phyloP scores from a whole-genome alignment of 2,329 filamentous ascomycete species.

The Claviceps arundinis region DNA sequence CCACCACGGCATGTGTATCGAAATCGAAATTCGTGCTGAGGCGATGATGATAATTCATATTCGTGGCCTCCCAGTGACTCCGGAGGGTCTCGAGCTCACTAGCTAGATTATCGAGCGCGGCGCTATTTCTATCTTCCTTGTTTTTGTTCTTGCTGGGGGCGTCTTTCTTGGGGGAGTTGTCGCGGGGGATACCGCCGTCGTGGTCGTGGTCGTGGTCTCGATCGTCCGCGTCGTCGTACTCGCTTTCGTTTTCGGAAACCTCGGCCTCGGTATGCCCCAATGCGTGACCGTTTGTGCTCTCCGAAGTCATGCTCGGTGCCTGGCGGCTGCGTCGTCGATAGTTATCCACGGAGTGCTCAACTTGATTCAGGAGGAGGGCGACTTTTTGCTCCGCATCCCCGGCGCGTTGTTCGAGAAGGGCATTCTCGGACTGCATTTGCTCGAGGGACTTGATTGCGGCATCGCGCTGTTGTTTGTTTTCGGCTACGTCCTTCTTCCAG shows the following conservation, averaged over 20 bases:
- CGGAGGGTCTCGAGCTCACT: slow-evolving; percentile 84
- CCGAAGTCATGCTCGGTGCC: slow-evolving; percentile 29
- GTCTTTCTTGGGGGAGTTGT: neutral
- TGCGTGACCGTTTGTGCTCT: slow-evolving; percentile 21
- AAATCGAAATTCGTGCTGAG: slow-evolving; percentile 84
- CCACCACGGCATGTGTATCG: slow-evolving; percentile 33
- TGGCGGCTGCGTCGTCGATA: slow-evolving; percentile 70
- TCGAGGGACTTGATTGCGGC: slow-evolving; percentile 52
- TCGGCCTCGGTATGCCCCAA: slow-evolving; percentile 36
- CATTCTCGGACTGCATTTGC: slow-evolving; percentile 71
- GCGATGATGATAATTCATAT: slow-evolving; percentile 89
- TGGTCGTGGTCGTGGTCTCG: neutral
- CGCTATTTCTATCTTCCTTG: slow-evolving; percentile 40
- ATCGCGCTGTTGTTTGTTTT: slow-evolving; percentile 56
- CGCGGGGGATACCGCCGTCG: neutral
- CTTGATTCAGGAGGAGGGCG: slow-evolving; percentile 81
- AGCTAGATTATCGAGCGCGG: slow-evolving; percentile 78
- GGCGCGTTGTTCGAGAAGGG: slow-evolving; percentile 67
- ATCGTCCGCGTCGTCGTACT: slow-evolving; percentile 27
- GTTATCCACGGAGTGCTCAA: slow-evolving; percentile 85
- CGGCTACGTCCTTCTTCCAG: slow-evolving; percentile 56
- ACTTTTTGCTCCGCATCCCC: slow-evolving; percentile 88
- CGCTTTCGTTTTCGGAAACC: slow-evolving; percentile 47
- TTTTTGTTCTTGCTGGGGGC: slow-evolving; percentile 28
- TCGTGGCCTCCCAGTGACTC: slow-evolving; percentile 89